phyloP scores from a whole-genome alignment of 192 early-diverging fungal species.

The Coemansia sp. region DNA sequence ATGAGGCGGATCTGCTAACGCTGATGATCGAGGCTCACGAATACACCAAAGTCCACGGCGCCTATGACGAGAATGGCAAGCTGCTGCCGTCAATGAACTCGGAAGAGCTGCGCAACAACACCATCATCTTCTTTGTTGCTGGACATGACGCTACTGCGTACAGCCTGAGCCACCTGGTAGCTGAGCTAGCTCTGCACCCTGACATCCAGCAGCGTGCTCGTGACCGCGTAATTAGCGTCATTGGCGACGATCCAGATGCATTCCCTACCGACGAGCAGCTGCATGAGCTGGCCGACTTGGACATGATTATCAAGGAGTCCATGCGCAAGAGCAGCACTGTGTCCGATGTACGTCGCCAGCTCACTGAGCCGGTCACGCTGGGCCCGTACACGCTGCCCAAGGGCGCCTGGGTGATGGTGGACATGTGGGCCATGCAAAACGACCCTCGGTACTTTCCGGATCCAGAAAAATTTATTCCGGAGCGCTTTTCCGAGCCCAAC shows the following conservation, averaged over 20 bases:
- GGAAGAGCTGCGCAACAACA: constrained; percentile 54
- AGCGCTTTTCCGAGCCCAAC: constrained; percentile 37
- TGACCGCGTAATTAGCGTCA: constrained; percentile 34
- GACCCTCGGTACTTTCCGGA: constrained; percentile 47
- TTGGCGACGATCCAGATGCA: constrained; percentile 49
- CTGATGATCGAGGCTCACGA: constrained; percentile 59
- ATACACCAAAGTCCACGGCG: constrained; percentile 37
- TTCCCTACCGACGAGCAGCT: constrained; percentile 55
- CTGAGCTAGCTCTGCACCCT: constrained; percentile 52
- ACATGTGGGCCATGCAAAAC: constrained; percentile 58
- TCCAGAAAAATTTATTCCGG: constrained; percentile 53
- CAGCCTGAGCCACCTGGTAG: constrained; percentile 39
- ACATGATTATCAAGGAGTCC: constrained; percentile 54
- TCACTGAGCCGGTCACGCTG: constrained; percentile 49
- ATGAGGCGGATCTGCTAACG: constrained; percentile 53
- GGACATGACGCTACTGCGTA: constrained; percentile 56
- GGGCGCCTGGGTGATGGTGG: constrained; percentile 54
- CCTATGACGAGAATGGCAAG: constrained; percentile 47
- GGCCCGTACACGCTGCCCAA: constrained; percentile 54
- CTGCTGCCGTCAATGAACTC: constrained; percentile 43
- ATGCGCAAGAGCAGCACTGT: constrained; percentile 47
- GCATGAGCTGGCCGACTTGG: constrained; percentile 45
- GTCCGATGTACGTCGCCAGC: constrained; percentile 29
- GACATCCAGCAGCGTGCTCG: constrained; percentile 48
- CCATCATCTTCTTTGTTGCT: constrained; percentile 58